Percentiles rank a stretch among this genome's conserved stretches.
phyloP scores from a whole-genome alignment of 495 filamentous ascomycete species.

The Trichoderma virens region DNA sequence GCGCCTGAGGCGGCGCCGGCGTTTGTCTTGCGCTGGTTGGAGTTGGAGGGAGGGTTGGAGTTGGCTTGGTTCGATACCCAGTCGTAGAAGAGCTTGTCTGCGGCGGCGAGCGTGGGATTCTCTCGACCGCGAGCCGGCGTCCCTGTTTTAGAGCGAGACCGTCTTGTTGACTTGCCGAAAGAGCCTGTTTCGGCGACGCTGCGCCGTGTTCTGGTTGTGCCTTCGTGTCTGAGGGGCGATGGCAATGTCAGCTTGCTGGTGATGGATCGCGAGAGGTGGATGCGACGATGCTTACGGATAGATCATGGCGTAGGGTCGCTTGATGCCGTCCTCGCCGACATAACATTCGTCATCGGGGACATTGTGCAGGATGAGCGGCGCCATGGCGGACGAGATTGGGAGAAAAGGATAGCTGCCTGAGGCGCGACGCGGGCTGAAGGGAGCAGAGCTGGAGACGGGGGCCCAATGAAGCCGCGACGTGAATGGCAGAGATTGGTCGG shows the following conservation, averaged over 20 bases:
- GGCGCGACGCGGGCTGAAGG: not conserved
- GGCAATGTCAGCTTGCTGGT: not conserved
- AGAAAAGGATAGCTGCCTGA: not conserved
- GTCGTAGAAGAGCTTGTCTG: slow-evolving; percentile 40
- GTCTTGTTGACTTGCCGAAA: slow-evolving; percentile 48
- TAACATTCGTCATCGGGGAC: slow-evolving; percentile 53
- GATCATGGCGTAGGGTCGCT: slow-evolving; percentile 48
- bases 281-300: slow-evolving; percentile 37
- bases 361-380: slow-evolving; percentile 50
- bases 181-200: slow-evolving; percentile 43
- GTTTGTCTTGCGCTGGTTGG: slow-evolving; percentile 25
- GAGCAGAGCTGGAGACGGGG: not conserved
- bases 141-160: slow-evolving; percentile 44
- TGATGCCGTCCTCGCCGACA: slow-evolving; percentile 47
- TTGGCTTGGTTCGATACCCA: slow-evolving; percentile 29
- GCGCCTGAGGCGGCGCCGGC: slow-evolving; percentile 18
- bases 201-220: slow-evolving; percentile 31
- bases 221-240: slow-evolving; percentile 27
- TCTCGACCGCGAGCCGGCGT: slow-evolving; percentile 43
- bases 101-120: slow-evolving; percentile 46
- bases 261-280: not conserved
- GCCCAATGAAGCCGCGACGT: not conserved
- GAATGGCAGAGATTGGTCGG: not conserved
- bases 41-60: slow-evolving; percentile 11
- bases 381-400: slow-evolving; percentile 27